These are phyloP conservation scores for Cardiospermum halicacabum DNA, from an alignment of 345 rosid species.

Conservation along the genomic window DNA sequence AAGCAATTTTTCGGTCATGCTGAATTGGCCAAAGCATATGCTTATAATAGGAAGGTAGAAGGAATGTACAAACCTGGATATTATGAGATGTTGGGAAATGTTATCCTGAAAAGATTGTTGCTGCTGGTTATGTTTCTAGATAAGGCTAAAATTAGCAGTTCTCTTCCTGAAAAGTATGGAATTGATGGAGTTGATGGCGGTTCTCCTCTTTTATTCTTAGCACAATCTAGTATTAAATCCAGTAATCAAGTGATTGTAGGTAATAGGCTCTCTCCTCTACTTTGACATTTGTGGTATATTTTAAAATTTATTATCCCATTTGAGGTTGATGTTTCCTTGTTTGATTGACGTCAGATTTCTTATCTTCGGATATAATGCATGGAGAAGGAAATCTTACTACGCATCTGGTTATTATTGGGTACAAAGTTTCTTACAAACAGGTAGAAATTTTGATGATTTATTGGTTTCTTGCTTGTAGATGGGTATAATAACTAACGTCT, in stretches of 20 bases:
- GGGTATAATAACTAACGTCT: neutral
- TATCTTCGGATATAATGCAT: conserved; percentile 84
- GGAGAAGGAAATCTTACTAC: conserved; percentile 93
- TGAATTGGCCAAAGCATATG: conserved; percentile 68
- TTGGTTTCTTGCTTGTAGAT: neutral
- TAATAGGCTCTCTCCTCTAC: conserved; percentile 21
- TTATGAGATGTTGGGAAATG: conserved; percentile 72
- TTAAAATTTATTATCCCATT: conserved; percentile 19
- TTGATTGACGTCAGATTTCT: conserved; percentile 50
- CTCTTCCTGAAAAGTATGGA: conserved; percentile 77
- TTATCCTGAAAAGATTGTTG: conserved; percentile 83
- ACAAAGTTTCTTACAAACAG: conserved; percentile 78
- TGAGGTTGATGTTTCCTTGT: conserved; percentile 29
- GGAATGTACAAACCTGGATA: conserved; percentile 92
- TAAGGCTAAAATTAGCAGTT: conserved; percentile 67
- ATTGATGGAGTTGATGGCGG: conserved; percentile 95
- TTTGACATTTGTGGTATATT: conserved; percentile 3
- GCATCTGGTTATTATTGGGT: conserved; percentile 78
- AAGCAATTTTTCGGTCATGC: conserved; percentile 73
- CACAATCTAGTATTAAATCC: conserved; percentile 62
- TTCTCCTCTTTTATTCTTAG: conserved; percentile 66
- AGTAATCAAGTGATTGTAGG: conserved; percentile 75
- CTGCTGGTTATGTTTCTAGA: conserved; percentile 74
- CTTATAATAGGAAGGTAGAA: conserved; percentile 90
- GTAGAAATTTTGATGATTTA: conserved; percentile 30